Evolutionary conservation across 2,329 filamentous ascomycete species (phyloP), one percentile per base, ranked within the genome.

Genomic region (Epichloe festucae): DNA sequence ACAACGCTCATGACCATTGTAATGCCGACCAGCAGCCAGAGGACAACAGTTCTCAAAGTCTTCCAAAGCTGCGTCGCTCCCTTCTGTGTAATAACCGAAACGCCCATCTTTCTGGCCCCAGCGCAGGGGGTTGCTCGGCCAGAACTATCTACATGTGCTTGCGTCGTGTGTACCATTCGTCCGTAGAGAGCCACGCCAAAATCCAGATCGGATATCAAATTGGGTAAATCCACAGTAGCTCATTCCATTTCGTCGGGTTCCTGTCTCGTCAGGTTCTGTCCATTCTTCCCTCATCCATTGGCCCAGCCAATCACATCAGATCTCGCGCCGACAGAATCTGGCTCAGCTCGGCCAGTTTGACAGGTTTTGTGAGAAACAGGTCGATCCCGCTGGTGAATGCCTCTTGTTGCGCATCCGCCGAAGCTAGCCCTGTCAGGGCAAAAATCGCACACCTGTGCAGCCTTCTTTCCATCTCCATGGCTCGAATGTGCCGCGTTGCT

Each of bases 301-400:
- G 8, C 1, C 27, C 10, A n/a, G 15, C 23, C n/a, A 14, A 14
- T 46, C 43, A 46, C 38, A 35, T 46, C 23, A 48, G 17, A 36
- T 42, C 38, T 11, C 45, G 42, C 14, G 51, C 51, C 36, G 47
- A 46, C 43, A 53, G 35, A 21, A 51, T 51, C 39, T 53, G 44
- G n/a, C 51, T 56, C 4, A 72, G 52, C 27, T 70, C 64, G 8
- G 66, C 65, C 15, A 72, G 52, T n/a, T 65, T 60, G 2, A 77
- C 72, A 0, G 75, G 75, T 54, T 77, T 76, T 43, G 74, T 76
- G 40, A 78, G 55, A 54, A 77, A 77, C 5, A 76, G 51, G 56
- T 78, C 74, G 17, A 78, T 67, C 0, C 75, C 75, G 48, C 68
- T 72, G 2, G 67, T 70, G 46, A 74, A 71, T 0, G 75, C 75